A percentile compares a stretch with the other conserved stretches of the same genome.
Evolutionary conservation across 805 yeast species (phyloP).

Genomic region (Priceomyces castillae): DNA sequence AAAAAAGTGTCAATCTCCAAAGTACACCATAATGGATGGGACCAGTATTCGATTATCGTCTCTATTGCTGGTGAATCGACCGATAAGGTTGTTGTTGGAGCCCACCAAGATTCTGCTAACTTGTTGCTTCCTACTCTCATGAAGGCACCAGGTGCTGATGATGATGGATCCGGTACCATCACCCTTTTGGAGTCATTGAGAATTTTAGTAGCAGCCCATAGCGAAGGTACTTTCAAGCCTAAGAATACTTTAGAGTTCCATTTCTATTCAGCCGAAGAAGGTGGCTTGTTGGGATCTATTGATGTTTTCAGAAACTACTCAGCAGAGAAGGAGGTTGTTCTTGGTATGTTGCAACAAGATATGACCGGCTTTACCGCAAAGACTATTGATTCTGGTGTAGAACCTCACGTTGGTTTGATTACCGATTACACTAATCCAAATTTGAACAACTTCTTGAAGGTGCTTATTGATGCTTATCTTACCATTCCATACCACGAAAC

Average conservation of each 20-base stretch:
- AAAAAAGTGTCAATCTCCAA: constrained; percentile 39
- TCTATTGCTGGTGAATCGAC: constrained; percentile 51
- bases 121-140: constrained; percentile 63
- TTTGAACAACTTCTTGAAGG: constrained; percentile 60
- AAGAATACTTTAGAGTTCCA: constrained; percentile 84
- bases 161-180: constrained; percentile 85
- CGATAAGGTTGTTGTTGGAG: constrained; percentile 72
- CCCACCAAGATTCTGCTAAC: constrained; percentile 86
- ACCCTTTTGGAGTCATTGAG: constrained; percentile 76
- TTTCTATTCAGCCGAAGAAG: constrained; percentile 94
- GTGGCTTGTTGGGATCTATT: constrained; percentile 81
- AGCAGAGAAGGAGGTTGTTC: constrained; percentile 48
- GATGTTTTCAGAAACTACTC: constrained; percentile 64
- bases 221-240: constrained; percentile 44
- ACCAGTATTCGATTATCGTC: constrained; percentile 73
- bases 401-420: constrained; percentile 76
- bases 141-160: constrained; percentile 93
- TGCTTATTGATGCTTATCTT: constrained; percentile 60
- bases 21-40: constrained; percentile 68
- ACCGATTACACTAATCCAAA: constrained; percentile 60
- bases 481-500: constrained; percentile 71
- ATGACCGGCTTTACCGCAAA: constrained; percentile 80
- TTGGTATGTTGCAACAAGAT: constrained; percentile 90
- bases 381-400: constrained; percentile 47
- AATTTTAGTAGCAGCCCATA: constrained; percentile 44